These are phyloP conservation scores for Celoporthe dispersa DNA, from an alignment of 2,329 filamentous ascomycete species.

Conservation along the genomic window DNA sequence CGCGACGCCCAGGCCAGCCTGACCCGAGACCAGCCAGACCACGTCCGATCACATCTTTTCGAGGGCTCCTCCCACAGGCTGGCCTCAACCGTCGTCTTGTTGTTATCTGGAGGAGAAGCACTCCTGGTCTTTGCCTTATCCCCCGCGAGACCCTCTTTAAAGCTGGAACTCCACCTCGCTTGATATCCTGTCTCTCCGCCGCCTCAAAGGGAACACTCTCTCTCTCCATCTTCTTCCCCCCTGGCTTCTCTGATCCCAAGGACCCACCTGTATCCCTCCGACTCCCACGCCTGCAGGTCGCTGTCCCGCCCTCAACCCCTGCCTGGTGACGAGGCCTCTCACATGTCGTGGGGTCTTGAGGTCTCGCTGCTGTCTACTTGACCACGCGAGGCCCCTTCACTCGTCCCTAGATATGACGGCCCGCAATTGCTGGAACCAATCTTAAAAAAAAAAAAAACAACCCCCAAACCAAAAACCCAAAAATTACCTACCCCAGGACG, in stretches of 20 bases:
- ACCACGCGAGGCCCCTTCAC: slow-evolving; percentile 7
- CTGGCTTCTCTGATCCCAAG: background rate
- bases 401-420: slow-evolving; percentile 21
- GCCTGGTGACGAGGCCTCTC: slow-evolving; percentile 17
- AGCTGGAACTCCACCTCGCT: background rate
- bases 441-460: slow-evolving; percentile 21
- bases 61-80: background rate
- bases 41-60: background rate
- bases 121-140: background rate
- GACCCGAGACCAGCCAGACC: background rate
- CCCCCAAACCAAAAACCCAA: too few relatives aligned
- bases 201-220: background rate
- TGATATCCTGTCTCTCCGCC: background rate
- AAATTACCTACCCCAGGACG: too few relatives aligned
- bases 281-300: slow-evolving; percentile 10
- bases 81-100: background rate
- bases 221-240: background rate
- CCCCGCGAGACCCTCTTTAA: background rate
- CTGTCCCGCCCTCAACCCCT: background rate
- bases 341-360: slow-evolving; percentile 24
- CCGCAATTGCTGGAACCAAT: slow-evolving; percentile 18
- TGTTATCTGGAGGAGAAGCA: background rate
- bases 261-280: slow-evolving; percentile 9
- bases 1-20: background rate
- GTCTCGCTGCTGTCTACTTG: slow-evolving; percentile 17